Evolutionary conservation across 176 grass and related monocot species (phyloP).

Genomic region (Thalia dealbata): DNA sequence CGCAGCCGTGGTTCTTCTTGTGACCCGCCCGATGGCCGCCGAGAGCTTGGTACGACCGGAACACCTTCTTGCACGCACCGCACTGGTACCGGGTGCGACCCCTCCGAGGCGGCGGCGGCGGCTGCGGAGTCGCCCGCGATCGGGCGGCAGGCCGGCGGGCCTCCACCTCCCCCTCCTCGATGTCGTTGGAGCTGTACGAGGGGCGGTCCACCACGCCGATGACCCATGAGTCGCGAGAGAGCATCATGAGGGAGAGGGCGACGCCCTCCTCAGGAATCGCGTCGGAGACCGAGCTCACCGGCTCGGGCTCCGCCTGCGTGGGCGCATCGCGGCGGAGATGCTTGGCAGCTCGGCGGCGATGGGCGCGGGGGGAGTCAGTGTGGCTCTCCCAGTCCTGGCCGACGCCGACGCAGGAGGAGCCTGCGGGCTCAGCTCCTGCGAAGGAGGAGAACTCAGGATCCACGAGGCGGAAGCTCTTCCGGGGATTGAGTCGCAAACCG

Average conservation of each 20-base stretch:
- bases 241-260: conserved; percentile 49
- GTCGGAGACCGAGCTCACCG: conserved; percentile 59
- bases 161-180: neutral
- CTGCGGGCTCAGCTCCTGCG: neutral
- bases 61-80: conserved; percentile 9
- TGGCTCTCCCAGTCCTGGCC: conserved; percentile 65
- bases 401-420: conserved; percentile 2
- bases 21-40: conserved; percentile 3
- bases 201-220: neutral
- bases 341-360: conserved; percentile 30
- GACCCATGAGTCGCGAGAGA: conserved; percentile 60
- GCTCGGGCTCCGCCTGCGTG: conserved; percentile 20
- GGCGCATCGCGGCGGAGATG: conserved; percentile 12
- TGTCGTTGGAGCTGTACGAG: neutral
- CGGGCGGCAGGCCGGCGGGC: neutral
- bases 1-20: neutral
- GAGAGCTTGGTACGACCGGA: conserved; percentile 16
- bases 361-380: conserved; percentile 37
- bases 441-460: conserved; percentile 19
- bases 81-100: neutral
- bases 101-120: neutral
- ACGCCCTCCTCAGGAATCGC: conserved; percentile 62
- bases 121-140: neutral
- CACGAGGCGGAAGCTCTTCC: conserved; percentile 17
- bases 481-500: neutral